phyloP scores from a whole-genome alignment of 331 rosid genomes.

The Saraca asoca region DNA sequence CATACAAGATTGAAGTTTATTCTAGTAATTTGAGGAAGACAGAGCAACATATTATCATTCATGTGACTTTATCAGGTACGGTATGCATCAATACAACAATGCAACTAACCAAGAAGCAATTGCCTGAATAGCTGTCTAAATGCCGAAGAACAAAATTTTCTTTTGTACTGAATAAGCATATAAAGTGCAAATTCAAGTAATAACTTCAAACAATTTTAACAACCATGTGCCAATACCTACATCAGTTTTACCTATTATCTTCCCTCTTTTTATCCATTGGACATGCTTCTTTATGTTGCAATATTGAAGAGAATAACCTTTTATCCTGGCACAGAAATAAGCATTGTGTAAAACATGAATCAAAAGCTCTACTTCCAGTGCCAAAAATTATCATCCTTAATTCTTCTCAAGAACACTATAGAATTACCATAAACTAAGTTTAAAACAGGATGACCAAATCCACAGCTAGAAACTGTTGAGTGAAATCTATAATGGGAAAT shows the following conservation, averaged over 20 bases:
- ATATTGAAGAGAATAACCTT: conserved; percentile 47
- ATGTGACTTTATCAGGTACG: conserved; percentile 20
- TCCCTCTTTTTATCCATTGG: conserved; percentile 33
- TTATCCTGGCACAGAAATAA: conserved; percentile 55
- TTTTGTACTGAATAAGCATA: conserved; percentile 24
- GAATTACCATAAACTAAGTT: not conserved
- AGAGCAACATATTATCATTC: not conserved
- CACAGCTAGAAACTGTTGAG: conserved; percentile 10
- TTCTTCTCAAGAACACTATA: conserved; percentile 1
- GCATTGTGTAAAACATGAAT: conserved; percentile 17
- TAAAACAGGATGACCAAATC: not conserved
- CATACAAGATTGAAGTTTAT: not conserved
- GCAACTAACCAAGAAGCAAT: conserved; percentile 23
- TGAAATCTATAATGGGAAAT: not conserved
- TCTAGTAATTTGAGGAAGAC: not conserved
- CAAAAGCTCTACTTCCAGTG: conserved; percentile 18
- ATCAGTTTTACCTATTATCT: conserved; percentile 45
- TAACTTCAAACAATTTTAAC: conserved; percentile 2
- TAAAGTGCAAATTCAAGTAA: conserved; percentile 3
- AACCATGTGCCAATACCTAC: conserved; percentile 1
- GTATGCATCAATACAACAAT: conserved; percentile 15
- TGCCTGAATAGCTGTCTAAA: conserved; percentile 3
- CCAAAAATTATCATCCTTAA: conserved; percentile 14
- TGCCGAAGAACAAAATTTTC: conserved; percentile 6
- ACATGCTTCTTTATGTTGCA: conserved; percentile 49